Evolutionary conservation across 2,329 filamentous ascomycete genomes (phyloP).

Genomic region (Colletotrichum cordylinicola): DNA sequence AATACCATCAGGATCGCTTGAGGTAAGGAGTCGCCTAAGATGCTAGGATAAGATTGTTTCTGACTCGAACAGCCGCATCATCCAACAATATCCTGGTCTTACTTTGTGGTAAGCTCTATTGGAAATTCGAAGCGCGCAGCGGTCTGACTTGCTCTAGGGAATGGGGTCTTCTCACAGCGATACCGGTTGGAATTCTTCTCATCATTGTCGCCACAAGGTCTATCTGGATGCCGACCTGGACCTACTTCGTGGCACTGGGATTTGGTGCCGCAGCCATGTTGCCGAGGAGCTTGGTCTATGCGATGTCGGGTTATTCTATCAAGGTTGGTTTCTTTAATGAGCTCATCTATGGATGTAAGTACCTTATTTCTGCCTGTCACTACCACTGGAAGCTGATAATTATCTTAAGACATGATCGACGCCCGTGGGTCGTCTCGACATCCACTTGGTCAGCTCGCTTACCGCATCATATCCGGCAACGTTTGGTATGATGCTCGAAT

Average conservation of each 20-base stretch:
- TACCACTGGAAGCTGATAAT: background rate
- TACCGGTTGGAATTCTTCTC: conserved; percentile 38
- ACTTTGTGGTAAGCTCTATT: conserved; percentile 23
- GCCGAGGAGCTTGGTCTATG: conserved; percentile 66
- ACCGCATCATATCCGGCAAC: conserved; percentile 66
- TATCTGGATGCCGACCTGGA: conserved; percentile 65
- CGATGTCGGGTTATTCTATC: conserved; percentile 59
- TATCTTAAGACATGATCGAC: conserved; percentile 7
- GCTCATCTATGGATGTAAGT: conserved; percentile 54
- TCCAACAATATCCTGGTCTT: conserved; percentile 59
- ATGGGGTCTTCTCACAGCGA: conserved; percentile 27
- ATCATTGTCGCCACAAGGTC: conserved; percentile 54
- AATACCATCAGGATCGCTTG: conserved; percentile 10
- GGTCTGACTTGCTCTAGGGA: background rate
- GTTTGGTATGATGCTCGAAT: conserved; percentile 65
- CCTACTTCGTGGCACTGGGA: conserved; percentile 60
- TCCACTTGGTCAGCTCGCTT: conserved; percentile 62
- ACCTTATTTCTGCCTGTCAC: too few relatives aligned
- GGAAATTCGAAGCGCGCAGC: background rate
- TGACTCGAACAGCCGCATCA: conserved; percentile 39
- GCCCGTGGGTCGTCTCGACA: conserved; percentile 12
- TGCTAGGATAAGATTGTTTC: background rate
- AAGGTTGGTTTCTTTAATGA: conserved; percentile 66
- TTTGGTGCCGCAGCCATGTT: conserved; percentile 61
- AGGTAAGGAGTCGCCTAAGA: background rate